phyloP scores from a whole-genome alignment of 2,329 filamentous ascomycete genomes.

The Fusarium mangiferae region DNA sequence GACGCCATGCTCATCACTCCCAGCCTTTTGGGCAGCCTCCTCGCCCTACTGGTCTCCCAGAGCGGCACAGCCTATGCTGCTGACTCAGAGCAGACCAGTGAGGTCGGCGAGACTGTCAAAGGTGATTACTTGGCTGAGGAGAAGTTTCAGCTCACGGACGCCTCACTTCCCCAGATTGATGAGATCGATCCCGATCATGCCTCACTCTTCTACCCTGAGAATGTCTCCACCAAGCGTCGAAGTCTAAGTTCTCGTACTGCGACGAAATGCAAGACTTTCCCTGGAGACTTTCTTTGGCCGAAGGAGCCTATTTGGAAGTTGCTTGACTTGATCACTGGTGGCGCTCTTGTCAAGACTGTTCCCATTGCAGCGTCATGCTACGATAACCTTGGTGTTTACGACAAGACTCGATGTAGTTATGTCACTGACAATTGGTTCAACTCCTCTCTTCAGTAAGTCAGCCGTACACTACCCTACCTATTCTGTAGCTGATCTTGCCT shows the following conservation, averaged over 20 bases:
- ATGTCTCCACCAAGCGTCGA: not conserved
- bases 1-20: conserved; percentile 24
- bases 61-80: conserved; percentile 22
- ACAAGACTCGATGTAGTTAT: conserved; percentile 42
- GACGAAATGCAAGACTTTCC: conserved; percentile 48
- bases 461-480: rapidly evolving
- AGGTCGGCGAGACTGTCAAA: conserved; percentile 14
- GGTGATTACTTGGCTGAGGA: conserved; percentile 34
- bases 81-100: not conserved
- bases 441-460: conserved; percentile 36
- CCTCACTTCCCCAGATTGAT: conserved; percentile 15
- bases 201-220: conserved; percentile 16
- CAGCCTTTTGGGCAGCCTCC: conserved; percentile 6
- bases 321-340: conserved; percentile 49
- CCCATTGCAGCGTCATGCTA: conserved; percentile 50
- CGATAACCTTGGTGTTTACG: conserved; percentile 35
- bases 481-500: not conserved
- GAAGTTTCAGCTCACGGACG: conserved; percentile 29
- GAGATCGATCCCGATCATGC: conserved; percentile 23
- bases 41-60: conserved; percentile 10
- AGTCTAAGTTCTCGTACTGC: not conserved
- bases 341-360: conserved; percentile 47
- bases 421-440: conserved; percentile 45
- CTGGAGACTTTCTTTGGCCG: conserved; percentile 48
- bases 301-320: conserved; percentile 44